phyloP scores from a whole-genome alignment of 2,329 filamentous ascomycete genomes.

The Xylogone sp. region DNA sequence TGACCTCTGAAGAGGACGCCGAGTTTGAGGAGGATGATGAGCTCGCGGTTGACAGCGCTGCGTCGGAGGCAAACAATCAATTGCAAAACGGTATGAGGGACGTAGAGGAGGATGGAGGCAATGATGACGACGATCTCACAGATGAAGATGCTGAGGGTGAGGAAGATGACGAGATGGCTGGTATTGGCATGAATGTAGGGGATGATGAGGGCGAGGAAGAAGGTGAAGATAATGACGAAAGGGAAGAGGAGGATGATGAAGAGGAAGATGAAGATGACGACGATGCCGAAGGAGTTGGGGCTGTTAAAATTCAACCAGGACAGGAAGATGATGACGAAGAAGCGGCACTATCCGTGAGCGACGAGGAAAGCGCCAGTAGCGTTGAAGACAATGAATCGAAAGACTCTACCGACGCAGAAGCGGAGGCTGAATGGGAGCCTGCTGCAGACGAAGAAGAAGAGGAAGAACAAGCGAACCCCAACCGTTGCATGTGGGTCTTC shows the following conservation, averaged over 20 bases:
- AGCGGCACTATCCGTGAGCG: conserved; percentile 28
- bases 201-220: conserved; percentile 33
- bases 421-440: conserved; percentile 49
- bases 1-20: conserved; percentile 30
- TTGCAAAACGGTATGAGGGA: conserved; percentile 27
- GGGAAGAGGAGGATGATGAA: conserved; percentile 35
- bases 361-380: conserved; percentile 24
- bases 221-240: conserved; percentile 37
- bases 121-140: conserved; percentile 22
- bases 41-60: conserved; percentile 20
- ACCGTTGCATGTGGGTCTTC: conserved; percentile 60
- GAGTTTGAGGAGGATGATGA: conserved; percentile 32
- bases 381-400: conserved; percentile 49
- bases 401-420: conserved; percentile 55
- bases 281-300: conserved; percentile 29
- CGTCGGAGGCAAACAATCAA: conserved; percentile 30
- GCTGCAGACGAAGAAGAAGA: conserved; percentile 53
- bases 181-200: conserved; percentile 29
- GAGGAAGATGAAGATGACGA: conserved; percentile 38
- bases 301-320: conserved; percentile 30
- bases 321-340: conserved; percentile 32
- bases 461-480: conserved; percentile 45
- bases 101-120: conserved; percentile 14
- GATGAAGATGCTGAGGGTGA: conserved; percentile 35
- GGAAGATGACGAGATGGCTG: conserved; percentile 22